Conservation (phyloP, 306 rosid genomes). For the Prunus dulcis region DNA sequence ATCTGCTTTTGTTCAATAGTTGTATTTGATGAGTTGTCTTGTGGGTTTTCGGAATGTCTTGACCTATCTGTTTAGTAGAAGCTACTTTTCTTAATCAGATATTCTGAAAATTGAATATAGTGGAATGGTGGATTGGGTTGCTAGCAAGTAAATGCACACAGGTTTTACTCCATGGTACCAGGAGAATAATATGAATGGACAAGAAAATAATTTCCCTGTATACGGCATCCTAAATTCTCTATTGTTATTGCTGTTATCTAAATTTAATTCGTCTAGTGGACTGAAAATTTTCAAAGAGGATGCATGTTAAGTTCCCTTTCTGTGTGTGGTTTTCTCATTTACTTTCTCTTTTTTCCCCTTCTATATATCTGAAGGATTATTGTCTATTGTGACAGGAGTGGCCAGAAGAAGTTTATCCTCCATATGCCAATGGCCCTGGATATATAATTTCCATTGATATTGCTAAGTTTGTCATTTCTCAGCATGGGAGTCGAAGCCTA, state of each 20-base stretch:
- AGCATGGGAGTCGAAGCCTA: constrained; percentile 50
- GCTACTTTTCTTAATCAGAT: neutral
- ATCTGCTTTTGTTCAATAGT: constrained; percentile 1
- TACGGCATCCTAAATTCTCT: neutral
- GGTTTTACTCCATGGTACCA: neutral
- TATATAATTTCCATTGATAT: constrained; percentile 77
- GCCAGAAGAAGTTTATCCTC: constrained; percentile 94
- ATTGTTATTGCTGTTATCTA: neutral
- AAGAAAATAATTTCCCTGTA: neutral
- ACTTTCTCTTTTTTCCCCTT: neutral
- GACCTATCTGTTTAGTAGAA: neutral
- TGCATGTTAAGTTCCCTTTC: neutral
- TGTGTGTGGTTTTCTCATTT: neutral
- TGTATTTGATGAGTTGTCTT: neutral
- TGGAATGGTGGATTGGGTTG: neutral
- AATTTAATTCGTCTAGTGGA: neutral
- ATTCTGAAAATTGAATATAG: neutral
- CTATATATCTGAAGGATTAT: constrained; percentile 19
- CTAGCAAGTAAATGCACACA: neutral
- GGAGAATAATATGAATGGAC: neutral
- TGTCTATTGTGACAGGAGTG: constrained; percentile 65
- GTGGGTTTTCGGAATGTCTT: neutral
- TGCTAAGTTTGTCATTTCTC: constrained; percentile 61
- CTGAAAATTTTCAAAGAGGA: neutral
- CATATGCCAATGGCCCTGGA: constrained; percentile 96